These are phyloP conservation scores for Avena atlantica DNA, from an alignment of 176 grass and related monocot species.

Conservation along the genomic window DNA sequence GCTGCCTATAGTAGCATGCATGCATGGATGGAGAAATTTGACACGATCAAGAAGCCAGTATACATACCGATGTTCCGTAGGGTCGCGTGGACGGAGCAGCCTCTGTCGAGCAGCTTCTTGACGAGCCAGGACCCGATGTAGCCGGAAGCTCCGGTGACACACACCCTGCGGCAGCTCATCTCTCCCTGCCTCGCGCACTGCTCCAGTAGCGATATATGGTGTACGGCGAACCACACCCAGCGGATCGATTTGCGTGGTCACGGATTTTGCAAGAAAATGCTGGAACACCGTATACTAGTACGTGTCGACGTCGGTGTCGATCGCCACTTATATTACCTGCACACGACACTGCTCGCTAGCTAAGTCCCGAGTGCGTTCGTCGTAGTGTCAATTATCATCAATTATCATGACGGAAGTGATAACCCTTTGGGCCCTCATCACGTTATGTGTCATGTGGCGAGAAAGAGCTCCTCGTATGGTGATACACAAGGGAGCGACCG, in stretches of 20 bases:
- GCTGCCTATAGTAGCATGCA: background rate
- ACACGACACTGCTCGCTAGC: background rate
- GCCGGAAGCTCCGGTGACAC: conserved; percentile 48
- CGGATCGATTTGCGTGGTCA: background rate
- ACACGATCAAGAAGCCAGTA: background rate
- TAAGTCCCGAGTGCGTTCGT: background rate
- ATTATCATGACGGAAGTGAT: too few relatives aligned
- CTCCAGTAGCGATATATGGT: background rate
- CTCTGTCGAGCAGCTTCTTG: conserved; percentile 47
- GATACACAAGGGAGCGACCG: too few relatives aligned
- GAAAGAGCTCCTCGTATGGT: too few relatives aligned
- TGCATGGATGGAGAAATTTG: background rate
- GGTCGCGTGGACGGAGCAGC: conserved; percentile 46
- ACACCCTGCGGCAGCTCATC: conserved; percentile 4
- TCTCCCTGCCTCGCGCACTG: background rate
- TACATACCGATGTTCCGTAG: conserved; percentile 21
- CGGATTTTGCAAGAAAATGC: background rate
- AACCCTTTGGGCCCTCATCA: too few relatives aligned
- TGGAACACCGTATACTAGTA: too few relatives aligned
- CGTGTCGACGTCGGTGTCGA: background rate
- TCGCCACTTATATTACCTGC: background rate
- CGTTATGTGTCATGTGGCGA: too few relatives aligned
- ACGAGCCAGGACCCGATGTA: conserved; percentile 48
- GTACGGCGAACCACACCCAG: background rate
- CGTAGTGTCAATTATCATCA: too few relatives aligned